Percentiles rank a stretch among this genome's conserved stretches.
Evolutionary conservation across 768 basidiomycete genomes (phyloP).

Genomic region (Trametes elegans): DNA sequence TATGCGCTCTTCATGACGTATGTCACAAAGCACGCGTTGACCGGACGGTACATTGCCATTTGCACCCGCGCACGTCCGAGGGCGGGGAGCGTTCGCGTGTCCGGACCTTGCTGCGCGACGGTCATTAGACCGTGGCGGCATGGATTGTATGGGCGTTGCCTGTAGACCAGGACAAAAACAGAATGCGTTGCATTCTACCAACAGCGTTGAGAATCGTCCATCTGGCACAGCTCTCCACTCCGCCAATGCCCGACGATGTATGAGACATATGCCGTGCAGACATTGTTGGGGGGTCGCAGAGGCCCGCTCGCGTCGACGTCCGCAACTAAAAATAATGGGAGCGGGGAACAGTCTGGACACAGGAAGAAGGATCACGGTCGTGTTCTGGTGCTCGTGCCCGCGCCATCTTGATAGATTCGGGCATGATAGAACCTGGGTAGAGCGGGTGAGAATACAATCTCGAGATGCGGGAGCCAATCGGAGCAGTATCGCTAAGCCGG

Average conservation of each 20-base stretch:
- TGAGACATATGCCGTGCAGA: too few relatives aligned
- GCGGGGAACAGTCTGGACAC: slow-evolving; percentile 1
- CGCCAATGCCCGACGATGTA: too few relatives aligned
- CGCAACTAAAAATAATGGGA: too few relatives aligned
- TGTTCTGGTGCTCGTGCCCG: slow-evolving; percentile 4
- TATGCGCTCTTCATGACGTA: too few relatives aligned
- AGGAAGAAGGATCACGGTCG: neutral
- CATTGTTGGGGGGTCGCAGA: too few relatives aligned
- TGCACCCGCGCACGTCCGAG: neutral
- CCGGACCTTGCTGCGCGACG: neutral
- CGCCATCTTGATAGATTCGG: slow-evolving; percentile 12
- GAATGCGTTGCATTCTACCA: neutral
- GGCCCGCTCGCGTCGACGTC: too few relatives aligned
- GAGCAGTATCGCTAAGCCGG: slow-evolving; percentile 9
- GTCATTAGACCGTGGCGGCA: slow-evolving; percentile 2
- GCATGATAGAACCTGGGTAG: slow-evolving; percentile 4
- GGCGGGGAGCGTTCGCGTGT: neutral
- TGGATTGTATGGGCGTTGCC: neutral
- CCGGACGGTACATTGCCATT: neutral
- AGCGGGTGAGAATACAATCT: neutral
- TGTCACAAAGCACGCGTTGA: neutral
- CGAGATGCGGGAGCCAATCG: slow-evolving; percentile 10
- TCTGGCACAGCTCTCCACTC: too few relatives aligned
- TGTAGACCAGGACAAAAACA: neutral
- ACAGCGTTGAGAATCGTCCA: too few relatives aligned